These are phyloP conservation scores for Amoebophrya sp. DNA, from an alignment of 169 alveolate species.

Conservation along the genomic window DNA sequence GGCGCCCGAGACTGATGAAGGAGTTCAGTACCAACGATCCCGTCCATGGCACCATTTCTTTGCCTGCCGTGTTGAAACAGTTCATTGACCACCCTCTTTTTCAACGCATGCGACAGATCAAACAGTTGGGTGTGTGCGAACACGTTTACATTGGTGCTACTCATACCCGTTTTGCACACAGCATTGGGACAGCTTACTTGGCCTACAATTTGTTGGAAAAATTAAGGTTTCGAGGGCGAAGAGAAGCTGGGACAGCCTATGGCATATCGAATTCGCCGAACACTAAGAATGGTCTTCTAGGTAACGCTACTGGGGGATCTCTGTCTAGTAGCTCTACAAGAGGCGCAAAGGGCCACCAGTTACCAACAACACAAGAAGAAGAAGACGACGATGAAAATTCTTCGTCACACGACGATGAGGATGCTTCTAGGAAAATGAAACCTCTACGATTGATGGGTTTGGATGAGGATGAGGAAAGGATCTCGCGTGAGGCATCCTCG, in stretches of 20 bases:
- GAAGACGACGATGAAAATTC: neutral
- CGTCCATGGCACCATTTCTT: neutral
- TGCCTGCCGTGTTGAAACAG: neutral
- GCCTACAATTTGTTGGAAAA: neutral
- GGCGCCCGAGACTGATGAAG: neutral
- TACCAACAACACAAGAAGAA: neutral
- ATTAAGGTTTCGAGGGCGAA: no score
- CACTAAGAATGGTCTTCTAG: neutral
- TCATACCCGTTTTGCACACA: neutral
- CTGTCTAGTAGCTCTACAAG: no score
- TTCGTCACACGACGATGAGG: no score
- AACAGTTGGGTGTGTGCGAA: neutral
- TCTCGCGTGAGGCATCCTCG: no score
- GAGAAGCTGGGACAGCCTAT: no score
- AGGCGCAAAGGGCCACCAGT: no score
- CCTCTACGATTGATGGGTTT: no score
- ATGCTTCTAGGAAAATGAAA: no score
- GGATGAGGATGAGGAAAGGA: no score
- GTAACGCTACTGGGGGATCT: no score
- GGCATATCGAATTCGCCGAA: neutral
- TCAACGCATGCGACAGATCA: slow-evolving; percentile 29
- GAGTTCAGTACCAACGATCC: neutral
- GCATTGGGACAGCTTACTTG: slow-evolving; percentile 20
- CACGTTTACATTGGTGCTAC: neutral
- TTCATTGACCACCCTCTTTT: neutral